Evolutionary conservation across 352 stramenopile species (phyloP).

Genomic region (Pythium volutum): DNA sequence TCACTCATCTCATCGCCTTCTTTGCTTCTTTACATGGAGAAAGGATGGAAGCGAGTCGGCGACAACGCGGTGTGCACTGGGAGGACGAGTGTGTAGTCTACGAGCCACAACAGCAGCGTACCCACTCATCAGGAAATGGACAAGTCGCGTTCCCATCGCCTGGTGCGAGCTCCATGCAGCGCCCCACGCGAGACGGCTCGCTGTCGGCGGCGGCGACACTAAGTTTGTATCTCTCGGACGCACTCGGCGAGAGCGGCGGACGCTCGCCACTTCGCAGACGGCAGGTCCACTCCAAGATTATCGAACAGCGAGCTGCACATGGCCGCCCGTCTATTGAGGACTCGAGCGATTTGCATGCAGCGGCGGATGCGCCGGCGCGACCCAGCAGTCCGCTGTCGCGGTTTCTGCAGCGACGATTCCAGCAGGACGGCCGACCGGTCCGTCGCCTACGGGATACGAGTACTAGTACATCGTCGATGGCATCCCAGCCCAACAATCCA

Average conservation of each 20-base stretch:
- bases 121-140: not conserved
- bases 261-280: not conserved
- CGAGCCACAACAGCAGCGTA: not conserved
- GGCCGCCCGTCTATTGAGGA: not conserved
- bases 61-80: conserved; percentile 1
- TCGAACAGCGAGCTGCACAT: not conserved
- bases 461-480: not conserved
- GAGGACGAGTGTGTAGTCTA: not conserved
- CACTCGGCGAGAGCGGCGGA: conserved; percentile 1
- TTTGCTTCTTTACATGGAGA: not conserved
- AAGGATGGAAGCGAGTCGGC: not conserved
- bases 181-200: conserved; percentile 1
- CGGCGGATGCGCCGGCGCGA: not conserved
- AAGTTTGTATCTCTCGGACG: conserved; percentile 17
- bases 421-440: conserved; percentile 24
- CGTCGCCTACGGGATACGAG: not conserved
- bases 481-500: not conserved
- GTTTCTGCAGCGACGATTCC: conserved; percentile 25
- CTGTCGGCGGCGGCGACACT: conserved; percentile 16
- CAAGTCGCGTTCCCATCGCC: not conserved
- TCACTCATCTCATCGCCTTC: not conserved
- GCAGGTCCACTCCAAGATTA: not conserved
- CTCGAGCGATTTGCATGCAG: not conserved
- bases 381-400: conserved; percentile 42
- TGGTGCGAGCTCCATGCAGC: not conserved